Base-by-base conservation (phyloP, 2,329 filamentous ascomycete species). In the Cladosporium sp. region DNA sequence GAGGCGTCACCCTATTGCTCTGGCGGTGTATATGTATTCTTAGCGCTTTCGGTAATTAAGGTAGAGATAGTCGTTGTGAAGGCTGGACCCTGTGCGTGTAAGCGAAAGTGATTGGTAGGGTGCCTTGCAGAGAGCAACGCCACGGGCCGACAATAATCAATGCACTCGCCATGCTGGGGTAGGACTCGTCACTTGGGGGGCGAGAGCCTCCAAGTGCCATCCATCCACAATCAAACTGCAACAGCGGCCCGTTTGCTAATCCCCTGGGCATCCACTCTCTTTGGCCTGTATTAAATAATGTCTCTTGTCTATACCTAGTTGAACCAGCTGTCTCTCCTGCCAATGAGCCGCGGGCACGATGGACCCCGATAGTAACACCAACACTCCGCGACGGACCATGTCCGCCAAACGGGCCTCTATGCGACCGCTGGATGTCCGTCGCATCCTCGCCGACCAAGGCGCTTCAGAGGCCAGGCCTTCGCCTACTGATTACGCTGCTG, bases 401-500 rank as follows among this genome's bases (percentile, higher is more conserved):
- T 58, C 55, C 22, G 37, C 45, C 14, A 58, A 50, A 52, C 17
- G 42, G 36, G 54, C 54, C 15, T 49, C 54, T 28, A 40, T 43
- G 37, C 55, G 55, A 14, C 61, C 58, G 5, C 45, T 63, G 17
- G 63, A 63, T 25, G 60, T 64, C 25, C 40, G 39, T 8, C 45
- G 50, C 17, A 62, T 60, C n/a, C 50, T 59, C 15, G 58, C 45
- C 22, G 36, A 47, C 14, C 47, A 55, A 30, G 59, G 40, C 8
- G 47, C 54, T 20, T 60, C 58, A 30, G 58, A 56, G 37, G 47
- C 55, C 28, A 58, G 28, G 60, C 56, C 56, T 17, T 57, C 57
- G 17, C 61, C 63, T 30, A 59, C 56, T 15, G 62, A 64, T 30
- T 63, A 59, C 39, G 55, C 61, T 49, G 40, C 51, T 15, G 51